Evolutionary conservation across 805 yeast species (phyloP).

Genomic region (Isabelozyma gotoi): DNA sequence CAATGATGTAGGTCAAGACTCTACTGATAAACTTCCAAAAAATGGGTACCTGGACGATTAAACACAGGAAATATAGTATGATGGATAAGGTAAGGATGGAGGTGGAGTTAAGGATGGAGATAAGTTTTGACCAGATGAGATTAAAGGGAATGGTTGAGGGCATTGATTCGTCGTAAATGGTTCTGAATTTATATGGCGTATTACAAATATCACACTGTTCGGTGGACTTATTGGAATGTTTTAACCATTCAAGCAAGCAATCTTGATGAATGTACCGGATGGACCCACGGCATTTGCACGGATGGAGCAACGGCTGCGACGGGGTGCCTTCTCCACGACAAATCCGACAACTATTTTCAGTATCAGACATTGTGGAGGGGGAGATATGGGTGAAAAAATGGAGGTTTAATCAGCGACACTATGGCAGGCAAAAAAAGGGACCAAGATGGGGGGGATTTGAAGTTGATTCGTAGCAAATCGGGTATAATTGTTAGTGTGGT

Average conservation of each 20-base stretch:
- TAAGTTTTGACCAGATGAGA: constrained; percentile 44
- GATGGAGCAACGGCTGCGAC: constrained; percentile 80
- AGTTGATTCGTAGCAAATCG: too few species aligned
- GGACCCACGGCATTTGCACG: constrained; percentile 92
- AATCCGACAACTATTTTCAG: constrained; percentile 74
- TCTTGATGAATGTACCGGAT: constrained; percentile 92
- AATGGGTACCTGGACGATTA: constrained; percentile 54
- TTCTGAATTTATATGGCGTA: constrained; percentile 64
- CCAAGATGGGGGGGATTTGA: neutral
- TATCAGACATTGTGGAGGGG: constrained; percentile 1
- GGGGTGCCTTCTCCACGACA: constrained; percentile 89
- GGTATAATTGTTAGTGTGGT: too few species aligned
- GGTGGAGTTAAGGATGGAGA: constrained; percentile 12
- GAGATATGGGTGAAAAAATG: neutral
- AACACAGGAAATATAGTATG: constrained; percentile 39
- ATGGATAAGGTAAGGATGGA: constrained; percentile 19
- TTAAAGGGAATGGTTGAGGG: constrained; percentile 60
- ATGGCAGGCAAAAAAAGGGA: neutral
- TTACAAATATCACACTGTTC: constrained; percentile 86
- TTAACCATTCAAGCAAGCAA: constrained; percentile 86
- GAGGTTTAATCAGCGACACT: neutral
- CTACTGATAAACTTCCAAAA: constrained; percentile 57
- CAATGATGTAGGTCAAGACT: constrained; percentile 54
- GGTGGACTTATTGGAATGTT: constrained; percentile 59
- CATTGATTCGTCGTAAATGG: constrained; percentile 63